Evolutionary conservation across 1,284 basidiomycete genomes (phyloP).

Genomic region (Microbotryum scabiosae): DNA sequence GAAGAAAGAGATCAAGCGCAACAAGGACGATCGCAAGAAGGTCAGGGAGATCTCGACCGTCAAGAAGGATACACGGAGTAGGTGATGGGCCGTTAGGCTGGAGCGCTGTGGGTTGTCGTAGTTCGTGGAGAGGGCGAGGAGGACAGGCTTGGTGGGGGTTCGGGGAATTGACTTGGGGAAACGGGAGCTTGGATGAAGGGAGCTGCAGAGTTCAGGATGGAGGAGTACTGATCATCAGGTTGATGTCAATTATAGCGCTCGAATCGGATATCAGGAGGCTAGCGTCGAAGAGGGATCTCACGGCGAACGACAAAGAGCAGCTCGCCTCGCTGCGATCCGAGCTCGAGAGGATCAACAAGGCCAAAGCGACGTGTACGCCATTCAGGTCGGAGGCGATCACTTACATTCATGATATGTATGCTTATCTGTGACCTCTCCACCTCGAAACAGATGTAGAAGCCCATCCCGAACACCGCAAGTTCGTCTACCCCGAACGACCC

Average conservation of each 20-base stretch:
- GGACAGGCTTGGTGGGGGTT: background rate
- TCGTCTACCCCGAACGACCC: slow-evolving; percentile 25
- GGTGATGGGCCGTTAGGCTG: background rate
- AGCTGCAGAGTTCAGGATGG: background rate
- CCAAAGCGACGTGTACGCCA: slow-evolving; percentile 62
- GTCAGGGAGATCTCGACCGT: slow-evolving; percentile 32
- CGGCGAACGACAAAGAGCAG: slow-evolving; percentile 41
- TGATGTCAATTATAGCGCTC: slow-evolving; percentile 11
- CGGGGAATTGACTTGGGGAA: slow-evolving; percentile 15
- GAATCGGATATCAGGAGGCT: slow-evolving; percentile 31
- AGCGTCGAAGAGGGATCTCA: slow-evolving; percentile 27
- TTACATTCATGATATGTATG: background rate
- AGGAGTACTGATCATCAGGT: no score
- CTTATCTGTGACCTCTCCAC: background rate
- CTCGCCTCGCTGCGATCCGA: slow-evolving; percentile 64
- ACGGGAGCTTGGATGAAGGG: no score
- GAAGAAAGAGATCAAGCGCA: slow-evolving; percentile 37
- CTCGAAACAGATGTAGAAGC: slow-evolving; percentile 55
- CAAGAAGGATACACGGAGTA: slow-evolving; percentile 30
- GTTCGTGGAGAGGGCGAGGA: background rate
- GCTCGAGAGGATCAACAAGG: slow-evolving; percentile 64
- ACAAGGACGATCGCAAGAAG: slow-evolving; percentile 36
- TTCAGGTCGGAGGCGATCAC: no score
- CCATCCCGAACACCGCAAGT: slow-evolving; percentile 52
- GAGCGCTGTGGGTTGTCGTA: background rate